A percentile compares a stretch with the other conserved stretches of the same genome.
These are phyloP conservation scores for Annulohypoxylon truncatum DNA, from an alignment of 2,329 filamentous ascomycete genomes.

Conservation along the genomic window DNA sequence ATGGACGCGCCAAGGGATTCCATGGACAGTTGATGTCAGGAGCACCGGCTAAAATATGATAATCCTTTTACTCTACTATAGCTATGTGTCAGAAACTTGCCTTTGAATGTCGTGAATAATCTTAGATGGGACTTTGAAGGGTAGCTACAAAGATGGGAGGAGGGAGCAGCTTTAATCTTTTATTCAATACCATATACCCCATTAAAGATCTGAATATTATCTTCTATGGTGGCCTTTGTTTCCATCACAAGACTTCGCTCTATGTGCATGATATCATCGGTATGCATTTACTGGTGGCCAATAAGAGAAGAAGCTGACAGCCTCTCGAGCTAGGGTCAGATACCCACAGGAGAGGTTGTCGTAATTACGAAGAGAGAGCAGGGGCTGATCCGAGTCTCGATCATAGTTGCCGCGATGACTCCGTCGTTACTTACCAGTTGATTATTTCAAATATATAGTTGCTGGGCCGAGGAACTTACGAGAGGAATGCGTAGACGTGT, in stretches of 20 bases:
- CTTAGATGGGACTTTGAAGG: constrained; percentile 30
- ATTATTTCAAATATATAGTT: background rate
- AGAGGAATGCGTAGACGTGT: background rate
- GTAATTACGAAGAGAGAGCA: background rate
- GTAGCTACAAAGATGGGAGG: constrained; percentile 27
- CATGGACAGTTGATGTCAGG: constrained; percentile 31
- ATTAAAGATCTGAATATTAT: constrained; percentile 17
- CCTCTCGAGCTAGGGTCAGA: background rate
- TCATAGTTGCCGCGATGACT: background rate
- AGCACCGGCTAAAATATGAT: constrained; percentile 31
- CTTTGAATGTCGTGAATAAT: constrained; percentile 40
- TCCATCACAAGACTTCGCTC: background rate
- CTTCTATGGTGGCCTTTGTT: constrained; percentile 25
- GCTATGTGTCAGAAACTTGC: constrained; percentile 15
- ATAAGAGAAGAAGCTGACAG: background rate
- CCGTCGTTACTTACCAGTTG: background rate
- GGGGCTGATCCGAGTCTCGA: background rate
- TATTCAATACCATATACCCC: background rate
- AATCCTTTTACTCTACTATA: constrained; percentile 24
- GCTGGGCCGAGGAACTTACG: no score
- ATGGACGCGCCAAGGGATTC: constrained; percentile 22
- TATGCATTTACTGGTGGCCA: background rate
- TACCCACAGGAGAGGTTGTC: background rate
- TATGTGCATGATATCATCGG: background rate
- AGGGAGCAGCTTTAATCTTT: constrained; percentile 14